phyloP scores from a whole-genome alignment of 768 basidiomycete species.

The Candolleomyces eurysporus region DNA sequence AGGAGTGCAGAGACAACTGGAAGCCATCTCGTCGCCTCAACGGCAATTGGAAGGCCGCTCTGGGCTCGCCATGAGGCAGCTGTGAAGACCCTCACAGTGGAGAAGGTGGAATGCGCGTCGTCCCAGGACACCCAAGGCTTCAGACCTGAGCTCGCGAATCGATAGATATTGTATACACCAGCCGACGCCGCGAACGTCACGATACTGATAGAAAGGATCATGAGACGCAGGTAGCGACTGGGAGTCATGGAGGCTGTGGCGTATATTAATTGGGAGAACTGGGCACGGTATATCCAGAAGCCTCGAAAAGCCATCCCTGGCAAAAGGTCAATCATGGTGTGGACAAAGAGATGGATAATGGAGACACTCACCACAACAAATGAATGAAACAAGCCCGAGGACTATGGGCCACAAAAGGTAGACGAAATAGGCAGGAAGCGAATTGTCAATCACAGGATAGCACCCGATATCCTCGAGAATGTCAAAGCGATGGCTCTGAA shows the following conservation, averaged over 20 bases:
- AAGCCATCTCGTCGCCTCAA: constrained; percentile 27
- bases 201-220: constrained; percentile 47
- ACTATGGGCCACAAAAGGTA: constrained; percentile 33
- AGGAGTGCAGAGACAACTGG: constrained; percentile 32
- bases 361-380: constrained; percentile 35
- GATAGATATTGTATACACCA: constrained; percentile 32
- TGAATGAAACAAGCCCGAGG: constrained; percentile 25
- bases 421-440: constrained; percentile 31
- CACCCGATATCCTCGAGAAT: constrained; percentile 53
- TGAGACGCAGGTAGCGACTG: constrained; percentile 58
- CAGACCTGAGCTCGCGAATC: constrained; percentile 25
- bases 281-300: constrained; percentile 47
- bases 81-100: constrained; percentile 35
- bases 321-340: constrained; percentile 4
- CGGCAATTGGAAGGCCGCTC: constrained; percentile 7
- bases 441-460: constrained; percentile 28
- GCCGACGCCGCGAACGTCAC: constrained; percentile 38
- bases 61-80: constrained; percentile 14
- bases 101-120: constrained; percentile 48
- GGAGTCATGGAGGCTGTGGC: constrained; percentile 28
- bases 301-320: constrained; percentile 23
- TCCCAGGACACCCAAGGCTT: constrained; percentile 46
- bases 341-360: constrained; percentile 5
- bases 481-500: constrained; percentile 50
- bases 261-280: constrained; percentile 46